These are phyloP conservation scores for Chalciporus piperatus DNA, from an alignment of 768 basidiomycete species.

Conservation along the genomic window DNA sequence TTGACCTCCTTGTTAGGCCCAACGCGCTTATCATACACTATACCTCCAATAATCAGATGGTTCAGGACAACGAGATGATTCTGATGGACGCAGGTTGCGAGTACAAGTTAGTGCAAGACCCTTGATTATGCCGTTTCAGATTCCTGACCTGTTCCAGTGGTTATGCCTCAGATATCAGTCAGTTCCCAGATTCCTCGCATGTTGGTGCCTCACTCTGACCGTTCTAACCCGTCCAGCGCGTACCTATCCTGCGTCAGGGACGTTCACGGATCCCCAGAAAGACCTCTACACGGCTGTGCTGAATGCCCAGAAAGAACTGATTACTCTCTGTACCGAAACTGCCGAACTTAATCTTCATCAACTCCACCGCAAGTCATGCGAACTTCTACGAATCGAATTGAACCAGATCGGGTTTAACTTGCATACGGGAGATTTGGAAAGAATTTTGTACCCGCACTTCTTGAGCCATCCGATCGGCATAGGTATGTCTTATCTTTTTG, in stretches of 20 bases:
- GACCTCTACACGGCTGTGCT: slow-evolving; percentile 85
- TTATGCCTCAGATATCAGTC: slow-evolving; percentile 94
- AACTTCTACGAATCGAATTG: slow-evolving; percentile 66
- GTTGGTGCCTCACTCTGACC: slow-evolving; percentile 5
- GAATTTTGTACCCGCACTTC: slow-evolving; percentile 86
- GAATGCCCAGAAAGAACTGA: slow-evolving; percentile 64
- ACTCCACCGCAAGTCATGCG: slow-evolving; percentile 73
- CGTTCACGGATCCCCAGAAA: slow-evolving; percentile 73
- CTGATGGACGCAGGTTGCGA: slow-evolving; percentile 93
- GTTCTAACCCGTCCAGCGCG: slow-evolving; percentile 49
- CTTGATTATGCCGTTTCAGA: not conserved
- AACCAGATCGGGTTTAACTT: slow-evolving; percentile 53
- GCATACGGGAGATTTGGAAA: slow-evolving; percentile 56
- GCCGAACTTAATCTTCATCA: slow-evolving; percentile 62
- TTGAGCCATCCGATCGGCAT: slow-evolving; percentile 91
- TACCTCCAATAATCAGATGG: slow-evolving; percentile 81
- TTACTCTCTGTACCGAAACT: slow-evolving; percentile 57
- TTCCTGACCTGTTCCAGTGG: slow-evolving; percentile 46
- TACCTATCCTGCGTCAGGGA: slow-evolving; percentile 84
- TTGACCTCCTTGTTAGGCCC: slow-evolving; percentile 43
- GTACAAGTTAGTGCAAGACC: slow-evolving; percentile 59
- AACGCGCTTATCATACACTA: slow-evolving; percentile 95
- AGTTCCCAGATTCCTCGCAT: slow-evolving; percentile 19
- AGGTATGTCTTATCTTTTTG: slow-evolving; percentile 42
- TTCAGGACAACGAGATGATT: slow-evolving; percentile 70